Percentiles rank a stretch among this genome's conserved stretches.
These are phyloP conservation scores for Phytophthora fragariaefolia DNA, from an alignment of 352 stramenopile species.

Conservation along the genomic window DNA sequence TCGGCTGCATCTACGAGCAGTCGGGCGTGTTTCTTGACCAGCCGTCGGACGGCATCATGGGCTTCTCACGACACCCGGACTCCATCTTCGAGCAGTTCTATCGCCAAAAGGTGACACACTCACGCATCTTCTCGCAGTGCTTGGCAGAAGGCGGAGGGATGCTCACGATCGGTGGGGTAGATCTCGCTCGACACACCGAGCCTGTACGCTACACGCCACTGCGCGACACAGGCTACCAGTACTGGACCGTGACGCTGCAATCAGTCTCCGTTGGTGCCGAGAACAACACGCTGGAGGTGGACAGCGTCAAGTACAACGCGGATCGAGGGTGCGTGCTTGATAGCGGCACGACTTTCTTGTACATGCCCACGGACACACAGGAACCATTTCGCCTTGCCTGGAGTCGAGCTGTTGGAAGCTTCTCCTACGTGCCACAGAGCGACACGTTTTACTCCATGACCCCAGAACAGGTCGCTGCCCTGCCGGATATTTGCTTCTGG, in stretches of 20 bases:
- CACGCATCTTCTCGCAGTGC: constrained; percentile 94
- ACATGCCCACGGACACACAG: constrained; percentile 53
- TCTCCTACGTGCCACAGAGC: constrained; percentile 51
- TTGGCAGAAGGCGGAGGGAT: constrained; percentile 88
- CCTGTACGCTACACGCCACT: constrained; percentile 90
- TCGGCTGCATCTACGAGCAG: constrained; percentile 95
- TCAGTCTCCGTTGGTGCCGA: constrained; percentile 50
- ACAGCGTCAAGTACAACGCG: constrained; percentile 56
- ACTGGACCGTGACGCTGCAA: constrained; percentile 79
- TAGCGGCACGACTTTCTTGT: constrained; percentile 83
- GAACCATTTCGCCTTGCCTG: constrained; percentile 57
- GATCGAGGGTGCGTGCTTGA: constrained; percentile 80
- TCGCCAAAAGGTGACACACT: constrained; percentile 73
- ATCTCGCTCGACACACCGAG: constrained; percentile 65
- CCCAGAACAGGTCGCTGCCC: constrained; percentile 29
- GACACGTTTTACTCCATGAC: constrained; percentile 54
- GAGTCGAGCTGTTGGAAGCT: constrained; percentile 47
- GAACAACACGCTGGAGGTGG: constrained; percentile 43
- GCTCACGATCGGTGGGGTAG: constrained; percentile 93
- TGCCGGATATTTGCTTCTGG: constrained; percentile 73
- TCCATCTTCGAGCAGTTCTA: constrained; percentile 94
- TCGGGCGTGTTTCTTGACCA: constrained; percentile 93
- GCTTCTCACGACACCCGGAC: constrained; percentile 91
- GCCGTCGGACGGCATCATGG: constrained; percentile 97
- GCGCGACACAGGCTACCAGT: constrained; percentile 73